Evolutionary conservation across 2,329 filamentous ascomycete genomes (phyloP), one percentile per base, ranked within the genome.

Genomic region (Alternaria conjuncta): DNA sequence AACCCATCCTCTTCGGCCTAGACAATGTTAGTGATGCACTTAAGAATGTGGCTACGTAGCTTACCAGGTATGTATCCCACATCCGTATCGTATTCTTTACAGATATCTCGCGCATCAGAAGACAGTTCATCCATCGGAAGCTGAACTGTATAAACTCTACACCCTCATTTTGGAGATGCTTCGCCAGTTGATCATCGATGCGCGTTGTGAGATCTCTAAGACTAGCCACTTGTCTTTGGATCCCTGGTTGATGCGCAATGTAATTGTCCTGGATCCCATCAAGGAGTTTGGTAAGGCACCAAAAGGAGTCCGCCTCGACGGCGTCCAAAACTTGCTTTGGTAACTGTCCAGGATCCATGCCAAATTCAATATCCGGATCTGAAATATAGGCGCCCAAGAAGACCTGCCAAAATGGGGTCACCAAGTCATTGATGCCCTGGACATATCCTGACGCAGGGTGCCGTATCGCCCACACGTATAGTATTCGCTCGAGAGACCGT

Each of bases 121-220:
- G 87, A 80, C 96, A 99, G 76, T 99, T 99, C 96, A 99, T 99
- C 96, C 96, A 99, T 60, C 96, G 88, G 79, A 99, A 99, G 81
- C 94, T 97, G 82, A 99, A 99, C 78, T 99, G 96, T 75, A 99
- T 99, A 76, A 99, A 99, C 78, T 99, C 96, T 26, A 99, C 93
- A 30, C 94, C 91, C 80, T 98, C 94, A 23, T 87, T 87, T 77
- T 97, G 93, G 44, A 99, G 85, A 78, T 99, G 96, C 72, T 92
- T 96, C 4, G 94, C 93, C 51, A 99, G 83, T 4, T 86, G 87
- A 26, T 88, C 88, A 78, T 98, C 95, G 69, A 99, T 99, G 60
- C 96, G 87, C 57, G 92, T 91, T 2, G 95, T 97, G 36, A 99
- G 86, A 79, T 99, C 95, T 64, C 94, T 89, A 65, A 99, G 84